Evolutionary conservation across 208 protist genomes (phyloP).

Genomic region (Trypanosoma boissoni): DNA sequence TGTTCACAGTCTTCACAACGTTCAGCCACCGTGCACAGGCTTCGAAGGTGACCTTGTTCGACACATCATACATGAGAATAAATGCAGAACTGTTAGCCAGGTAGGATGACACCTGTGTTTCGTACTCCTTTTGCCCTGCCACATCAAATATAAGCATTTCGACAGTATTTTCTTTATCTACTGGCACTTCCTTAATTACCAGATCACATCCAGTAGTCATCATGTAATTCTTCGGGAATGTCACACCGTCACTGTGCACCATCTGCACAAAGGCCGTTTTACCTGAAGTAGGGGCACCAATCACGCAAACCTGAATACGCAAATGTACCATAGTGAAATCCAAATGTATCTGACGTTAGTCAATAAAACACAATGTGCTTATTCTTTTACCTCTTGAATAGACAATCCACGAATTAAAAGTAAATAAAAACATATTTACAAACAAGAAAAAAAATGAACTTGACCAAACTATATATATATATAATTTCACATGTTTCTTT

Average conservation of each 20-base stretch:
- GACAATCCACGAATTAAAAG: background rate
- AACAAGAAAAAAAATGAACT: conserved; percentile 14
- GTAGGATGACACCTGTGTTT: conserved; percentile 69
- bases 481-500: no score
- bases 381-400: background rate
- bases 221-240: conserved; percentile 90
- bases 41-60: conserved; percentile 90
- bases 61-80: conserved; percentile 88
- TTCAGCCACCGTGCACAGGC: conserved; percentile 78
- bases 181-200: conserved; percentile 78
- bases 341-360: no score
- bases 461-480: no score
- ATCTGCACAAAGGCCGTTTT: conserved; percentile 92
- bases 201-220: conserved; percentile 93
- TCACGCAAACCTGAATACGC: conserved; percentile 77
- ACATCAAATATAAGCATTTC: conserved; percentile 89
- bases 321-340: conserved; percentile 93
- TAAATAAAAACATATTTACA: conserved; percentile 2
- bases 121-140: conserved; percentile 83
- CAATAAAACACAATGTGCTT: background rate
- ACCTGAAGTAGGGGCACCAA: conserved; percentile 87
- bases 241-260: conserved; percentile 82
- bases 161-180: conserved; percentile 80
- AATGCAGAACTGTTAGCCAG: conserved; percentile 66
- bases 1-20: conserved; percentile 44